These are phyloP conservation scores for Russula dissimulans DNA, from an alignment of 768 basidiomycete genomes.

Conservation along the genomic window DNA sequence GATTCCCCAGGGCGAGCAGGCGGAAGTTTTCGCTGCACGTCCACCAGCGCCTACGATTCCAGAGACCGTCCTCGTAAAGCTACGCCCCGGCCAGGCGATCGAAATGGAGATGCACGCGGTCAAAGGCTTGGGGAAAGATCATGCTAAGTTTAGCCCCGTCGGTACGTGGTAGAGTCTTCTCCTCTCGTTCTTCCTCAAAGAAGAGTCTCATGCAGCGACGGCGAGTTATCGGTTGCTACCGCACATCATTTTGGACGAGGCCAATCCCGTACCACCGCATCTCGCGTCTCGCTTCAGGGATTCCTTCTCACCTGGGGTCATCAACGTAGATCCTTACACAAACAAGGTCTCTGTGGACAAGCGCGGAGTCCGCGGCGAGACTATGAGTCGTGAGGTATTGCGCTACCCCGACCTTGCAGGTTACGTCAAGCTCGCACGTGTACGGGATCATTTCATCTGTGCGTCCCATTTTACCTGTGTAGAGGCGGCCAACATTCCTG, in stretches of 20 bases:
- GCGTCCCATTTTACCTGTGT: slow-evolving; percentile 23
- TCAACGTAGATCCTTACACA: slow-evolving; percentile 50
- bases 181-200: not conserved
- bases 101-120: slow-evolving; percentile 83
- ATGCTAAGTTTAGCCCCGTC: slow-evolving; percentile 95
- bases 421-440: slow-evolving; percentile 71
- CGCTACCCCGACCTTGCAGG: slow-evolving; percentile 86
- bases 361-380: slow-evolving; percentile 67
- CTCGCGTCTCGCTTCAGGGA: slow-evolving; percentile 72
- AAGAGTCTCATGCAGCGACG: slow-evolving; percentile 48
- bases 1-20: slow-evolving; percentile 79
- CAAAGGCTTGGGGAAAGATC: slow-evolving; percentile 88
- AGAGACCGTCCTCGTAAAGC: slow-evolving; percentile 83
- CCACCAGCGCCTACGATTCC: slow-evolving; percentile 61
- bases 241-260: slow-evolving; percentile 58
- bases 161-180: slow-evolving; percentile 38
- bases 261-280: slow-evolving; percentile 67
- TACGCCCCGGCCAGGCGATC: slow-evolving; percentile 84
- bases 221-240: slow-evolving; percentile 93
- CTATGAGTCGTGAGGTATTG: slow-evolving; percentile 85
- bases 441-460: slow-evolving; percentile 93
- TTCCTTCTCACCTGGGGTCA: slow-evolving; percentile 83
- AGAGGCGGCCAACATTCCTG: not conserved
- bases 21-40: slow-evolving; percentile 39
- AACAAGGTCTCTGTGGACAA: slow-evolving; percentile 54